Percentiles rank a stretch among this genome's conserved stretches.
phyloP scores from a whole-genome alignment of 228 moss, liverwort and hornwort species.

The Sphagnum fallax region DNA sequence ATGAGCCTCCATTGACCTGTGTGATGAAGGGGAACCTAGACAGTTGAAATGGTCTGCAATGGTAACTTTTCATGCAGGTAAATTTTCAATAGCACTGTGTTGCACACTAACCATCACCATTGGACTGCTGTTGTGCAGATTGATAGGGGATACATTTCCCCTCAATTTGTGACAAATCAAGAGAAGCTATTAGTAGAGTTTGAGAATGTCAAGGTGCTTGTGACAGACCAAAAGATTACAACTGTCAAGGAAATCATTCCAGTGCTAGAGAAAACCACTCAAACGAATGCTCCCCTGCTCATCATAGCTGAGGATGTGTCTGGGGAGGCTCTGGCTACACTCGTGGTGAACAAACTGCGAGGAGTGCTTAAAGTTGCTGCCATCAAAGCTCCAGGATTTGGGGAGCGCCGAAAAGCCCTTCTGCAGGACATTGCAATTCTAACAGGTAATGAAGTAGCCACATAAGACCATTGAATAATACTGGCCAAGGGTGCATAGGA shows the following conservation, averaged over 20 bases:
- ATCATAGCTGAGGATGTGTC: slow-evolving; percentile 82
- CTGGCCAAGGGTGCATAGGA: too few species aligned
- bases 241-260: slow-evolving; percentile 84
- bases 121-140: slow-evolving; percentile 31
- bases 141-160: slow-evolving; percentile 71
- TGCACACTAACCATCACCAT: too few species aligned
- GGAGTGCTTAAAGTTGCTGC: slow-evolving; percentile 93
- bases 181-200: slow-evolving; percentile 82
- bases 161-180: slow-evolving; percentile 90
- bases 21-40: too few species aligned
- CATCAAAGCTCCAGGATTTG: slow-evolving; percentile 85
- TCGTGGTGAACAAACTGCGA: slow-evolving; percentile 85
- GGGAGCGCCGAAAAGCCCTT: slow-evolving; percentile 87
- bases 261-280: slow-evolving; percentile 82
- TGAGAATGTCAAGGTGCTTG: slow-evolving; percentile 71
- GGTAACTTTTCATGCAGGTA: too few species aligned
- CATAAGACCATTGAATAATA: too few species aligned
- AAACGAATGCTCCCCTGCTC: slow-evolving; percentile 67
- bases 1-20: too few species aligned
- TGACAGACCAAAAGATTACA: slow-evolving; percentile 83
- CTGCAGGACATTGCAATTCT: slow-evolving; percentile 90
- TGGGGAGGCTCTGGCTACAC: slow-evolving; percentile 81
- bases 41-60: too few species aligned
- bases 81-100: too few species aligned
- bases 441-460: slow-evolving; percentile 32